phyloP scores from a whole-genome alignment of 371 early-diverging fungal species.

The Mortierella sp. region DNA sequence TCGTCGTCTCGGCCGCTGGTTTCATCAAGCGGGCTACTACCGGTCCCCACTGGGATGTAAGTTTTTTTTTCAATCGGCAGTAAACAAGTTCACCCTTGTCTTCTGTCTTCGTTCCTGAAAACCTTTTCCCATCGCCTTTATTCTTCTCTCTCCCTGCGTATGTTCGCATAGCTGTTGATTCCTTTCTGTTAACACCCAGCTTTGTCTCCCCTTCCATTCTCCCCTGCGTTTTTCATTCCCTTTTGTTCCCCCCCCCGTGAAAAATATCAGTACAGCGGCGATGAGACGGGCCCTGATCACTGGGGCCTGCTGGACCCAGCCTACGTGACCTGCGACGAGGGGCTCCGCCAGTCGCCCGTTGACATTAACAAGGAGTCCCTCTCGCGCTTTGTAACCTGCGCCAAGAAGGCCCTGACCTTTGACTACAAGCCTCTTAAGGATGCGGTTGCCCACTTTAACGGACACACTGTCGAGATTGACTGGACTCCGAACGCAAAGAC shows the following conservation, averaged over 20 bases:
- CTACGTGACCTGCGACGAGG: constrained; percentile 27
- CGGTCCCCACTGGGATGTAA: constrained; percentile 10
- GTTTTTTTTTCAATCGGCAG: neutral
- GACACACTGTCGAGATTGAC: constrained; percentile 37
- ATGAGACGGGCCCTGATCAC: constrained; percentile 7
- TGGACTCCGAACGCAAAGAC: neutral
- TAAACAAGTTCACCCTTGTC: too few species aligned
- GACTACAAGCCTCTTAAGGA: constrained; percentile 2
- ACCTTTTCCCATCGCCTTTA: too few species aligned
- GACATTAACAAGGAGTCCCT: constrained; percentile 31
- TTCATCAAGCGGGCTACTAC: neutral
- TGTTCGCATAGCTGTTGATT: too few species aligned
- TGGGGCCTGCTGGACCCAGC: constrained; percentile 21
- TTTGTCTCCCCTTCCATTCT: too few species aligned
- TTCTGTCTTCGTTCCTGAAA: too few species aligned
- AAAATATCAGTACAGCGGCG: constrained; percentile 11
- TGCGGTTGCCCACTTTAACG: constrained; percentile 16
- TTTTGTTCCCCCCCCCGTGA: too few species aligned
- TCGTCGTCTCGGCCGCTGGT: neutral
- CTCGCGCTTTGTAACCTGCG: constrained; percentile 3
- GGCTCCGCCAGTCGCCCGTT: constrained; percentile 54
- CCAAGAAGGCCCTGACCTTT: neutral
- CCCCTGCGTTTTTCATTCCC: too few species aligned
- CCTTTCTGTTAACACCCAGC: too few species aligned
- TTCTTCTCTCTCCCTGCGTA: too few species aligned